Evolutionary conservation across 371 early-diverging fungal species (phyloP).

Genomic region (Mucor racemosus): DNA sequence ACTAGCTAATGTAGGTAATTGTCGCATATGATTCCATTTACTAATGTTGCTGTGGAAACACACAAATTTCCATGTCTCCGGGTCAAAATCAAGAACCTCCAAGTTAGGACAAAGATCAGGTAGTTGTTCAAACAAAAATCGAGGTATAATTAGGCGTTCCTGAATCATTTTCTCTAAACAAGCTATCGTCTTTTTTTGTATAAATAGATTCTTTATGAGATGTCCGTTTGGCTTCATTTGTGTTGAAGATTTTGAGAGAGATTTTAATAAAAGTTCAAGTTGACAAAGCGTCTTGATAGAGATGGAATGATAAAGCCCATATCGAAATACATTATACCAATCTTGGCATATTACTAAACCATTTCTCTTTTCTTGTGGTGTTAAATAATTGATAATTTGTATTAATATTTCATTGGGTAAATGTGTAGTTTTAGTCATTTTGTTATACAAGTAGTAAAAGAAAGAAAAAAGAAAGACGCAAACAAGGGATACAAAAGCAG

Average conservation of each 20-base stretch:
- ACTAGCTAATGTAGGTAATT: slow-evolving; percentile 14
- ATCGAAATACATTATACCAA: slow-evolving; percentile 20
- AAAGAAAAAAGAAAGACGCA: neutral
- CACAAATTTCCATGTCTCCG: slow-evolving; percentile 16
- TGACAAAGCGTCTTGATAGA: neutral
- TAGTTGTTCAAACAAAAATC: slow-evolving; percentile 8
- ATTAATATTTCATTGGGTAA: slow-evolving; percentile 20
- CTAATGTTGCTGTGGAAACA: neutral
- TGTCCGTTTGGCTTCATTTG: slow-evolving; percentile 9
- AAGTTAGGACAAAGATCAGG: slow-evolving; percentile 22
- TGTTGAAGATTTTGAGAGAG: neutral
- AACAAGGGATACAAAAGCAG: neutral
- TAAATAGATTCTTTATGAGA: slow-evolving; percentile 1
- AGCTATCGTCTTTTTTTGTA: neutral
- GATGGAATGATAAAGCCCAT: slow-evolving; percentile 11
- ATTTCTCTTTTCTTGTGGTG: slow-evolving; percentile 8
- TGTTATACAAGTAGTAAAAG: neutral
- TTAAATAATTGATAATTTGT: slow-evolving; percentile 10
- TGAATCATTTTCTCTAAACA: neutral
- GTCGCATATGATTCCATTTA: slow-evolving; percentile 10
- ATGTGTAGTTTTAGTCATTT: neutral
- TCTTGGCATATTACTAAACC: slow-evolving; percentile 12
- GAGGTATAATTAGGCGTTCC: slow-evolving; percentile 7
- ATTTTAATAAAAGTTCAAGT: neutral
- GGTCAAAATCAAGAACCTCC: slow-evolving; percentile 18